Conservation (phyloP, 768 basidiomycete species). For the Kwoniella dejecticola region DNA sequence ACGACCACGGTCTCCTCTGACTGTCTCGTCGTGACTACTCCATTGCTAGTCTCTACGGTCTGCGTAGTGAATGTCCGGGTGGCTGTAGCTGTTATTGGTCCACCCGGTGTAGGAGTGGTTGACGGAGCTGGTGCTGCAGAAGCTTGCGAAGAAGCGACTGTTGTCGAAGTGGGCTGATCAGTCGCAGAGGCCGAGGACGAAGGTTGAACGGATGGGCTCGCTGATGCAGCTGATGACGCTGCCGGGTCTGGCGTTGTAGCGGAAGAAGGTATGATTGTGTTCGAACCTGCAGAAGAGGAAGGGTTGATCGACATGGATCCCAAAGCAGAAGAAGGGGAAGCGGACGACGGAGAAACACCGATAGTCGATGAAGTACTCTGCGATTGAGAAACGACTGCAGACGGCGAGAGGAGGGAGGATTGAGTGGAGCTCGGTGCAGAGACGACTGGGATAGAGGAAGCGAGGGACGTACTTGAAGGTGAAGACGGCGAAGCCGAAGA, state of each 20-base stretch:
- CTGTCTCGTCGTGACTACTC: conserved; percentile 1
- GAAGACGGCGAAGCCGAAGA: background rate
- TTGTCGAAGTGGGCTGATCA: background rate
- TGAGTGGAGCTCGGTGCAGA: background rate
- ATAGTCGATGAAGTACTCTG: background rate
- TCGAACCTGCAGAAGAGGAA: background rate
- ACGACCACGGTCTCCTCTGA: conserved; percentile 11
- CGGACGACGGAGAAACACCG: background rate
- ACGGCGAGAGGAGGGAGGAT: background rate
- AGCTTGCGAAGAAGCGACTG: background rate
- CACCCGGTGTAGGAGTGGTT: conserved; percentile 10
- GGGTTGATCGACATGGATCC: background rate
- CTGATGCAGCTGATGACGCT: background rate
- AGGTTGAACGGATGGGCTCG: background rate
- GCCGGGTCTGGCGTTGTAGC: background rate
- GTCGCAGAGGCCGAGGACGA: background rate
- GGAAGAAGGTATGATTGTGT: background rate
- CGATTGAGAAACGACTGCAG: background rate
- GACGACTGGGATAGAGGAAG: background rate
- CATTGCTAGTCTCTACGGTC: background rate
- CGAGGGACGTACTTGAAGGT: background rate
- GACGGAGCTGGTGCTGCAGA: background rate
- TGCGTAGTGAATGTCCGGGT: conserved; percentile 6
- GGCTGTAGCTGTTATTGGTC: conserved; percentile 18
- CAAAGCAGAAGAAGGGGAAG: background rate